Evolutionary conservation across 1,284 basidiomycete species (phyloP), one percentile per base, ranked within the genome.

Genomic region (Austroboletus novae-zelandiae): DNA sequence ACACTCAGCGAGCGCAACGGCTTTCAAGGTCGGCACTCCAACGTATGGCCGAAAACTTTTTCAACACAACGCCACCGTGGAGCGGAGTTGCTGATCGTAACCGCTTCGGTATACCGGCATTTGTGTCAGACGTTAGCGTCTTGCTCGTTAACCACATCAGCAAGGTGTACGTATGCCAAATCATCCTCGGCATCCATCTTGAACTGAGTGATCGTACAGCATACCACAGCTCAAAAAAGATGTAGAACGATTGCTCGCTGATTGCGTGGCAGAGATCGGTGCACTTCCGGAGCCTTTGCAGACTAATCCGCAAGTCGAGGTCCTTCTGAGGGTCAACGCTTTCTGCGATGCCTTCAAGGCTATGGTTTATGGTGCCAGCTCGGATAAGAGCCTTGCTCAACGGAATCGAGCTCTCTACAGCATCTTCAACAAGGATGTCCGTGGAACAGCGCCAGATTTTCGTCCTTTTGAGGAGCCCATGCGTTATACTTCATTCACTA

Each of bases 71-170:
- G 0, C 9, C 60, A 0, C 83, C 83, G 0, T 87, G 85, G 85
- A 71, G 59, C 18, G 61, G 58, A 0, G 69, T 81, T 3, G 20
- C 56, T 1, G 69, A 78, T 41, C 73, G 69, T 15, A 58, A 59
- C 31, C 73, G 78, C 0, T 81, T 87, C 46, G 85, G 85, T 0
- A 77, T 84, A 31, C 64, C 70, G 0, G 78, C 77, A 27, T 74
- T 88, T 5, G 78, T 86, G 0, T 57, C 66, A 10, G 74, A 73
- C 47, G 68, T 86, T 7, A 83, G 83, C 51, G 58, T 57, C 31
- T 68, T 84, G 3, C 68, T 88, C 18, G 73, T 80, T 3, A 55
- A 65, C 0, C 68, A 80, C 14, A 81, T 85, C 31, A 71, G 77
- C 32, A 62, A 63, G 10, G 75, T 74, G 84, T 85, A 57, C 41